A percentile compares a stretch with the other conserved stretches of the same genome.
Evolutionary conservation across 345 rosid species (phyloP).

Genomic region (Gossypium australe): DNA sequence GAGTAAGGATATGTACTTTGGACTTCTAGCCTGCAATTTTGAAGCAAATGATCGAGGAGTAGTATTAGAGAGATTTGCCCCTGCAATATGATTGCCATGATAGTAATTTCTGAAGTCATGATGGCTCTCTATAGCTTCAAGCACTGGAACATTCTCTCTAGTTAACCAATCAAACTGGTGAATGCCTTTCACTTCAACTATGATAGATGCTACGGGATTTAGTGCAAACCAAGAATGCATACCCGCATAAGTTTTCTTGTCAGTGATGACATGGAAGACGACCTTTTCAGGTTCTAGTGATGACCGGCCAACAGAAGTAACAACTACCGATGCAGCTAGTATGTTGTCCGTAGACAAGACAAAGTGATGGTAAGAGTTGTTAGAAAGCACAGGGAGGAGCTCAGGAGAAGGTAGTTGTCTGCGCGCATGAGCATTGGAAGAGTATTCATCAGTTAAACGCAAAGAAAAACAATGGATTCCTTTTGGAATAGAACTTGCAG

Average conservation of each 20-base stretch:
- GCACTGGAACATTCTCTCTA: constrained; percentile 97
- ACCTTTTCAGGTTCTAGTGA: constrained; percentile 82
- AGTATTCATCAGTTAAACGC: constrained; percentile 94
- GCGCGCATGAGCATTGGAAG: constrained; percentile 97
- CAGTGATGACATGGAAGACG: constrained; percentile 94
- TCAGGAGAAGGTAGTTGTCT: constrained; percentile 95
- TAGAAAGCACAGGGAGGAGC: constrained; percentile 85
- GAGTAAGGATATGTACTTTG: constrained; percentile 96
- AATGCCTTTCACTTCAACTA: constrained; percentile 88
- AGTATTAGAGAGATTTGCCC: constrained; percentile 72
- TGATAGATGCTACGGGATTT: constrained; percentile 75
- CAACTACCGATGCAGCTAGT: constrained; percentile 98
- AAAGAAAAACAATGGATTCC: constrained; percentile 95
- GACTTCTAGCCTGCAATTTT: constrained; percentile 95
- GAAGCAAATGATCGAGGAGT: constrained; percentile 90
- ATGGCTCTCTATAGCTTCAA: constrained; percentile 93
- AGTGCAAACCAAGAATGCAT: constrained; percentile 99
- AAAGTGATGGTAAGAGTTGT: constrained; percentile 83
- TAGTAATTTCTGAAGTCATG: constrained; percentile 78
- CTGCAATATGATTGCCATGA: constrained; percentile 91
- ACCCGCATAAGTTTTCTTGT: constrained; percentile 97
- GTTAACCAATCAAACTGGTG: constrained; percentile 99
- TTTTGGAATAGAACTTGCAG: constrained; percentile 97
- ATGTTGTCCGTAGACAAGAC: constrained; percentile 87
- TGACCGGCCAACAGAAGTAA: constrained; percentile 76